Conservation (phyloP, 148 eudicot species). For the Camellia sinensis region DNA sequence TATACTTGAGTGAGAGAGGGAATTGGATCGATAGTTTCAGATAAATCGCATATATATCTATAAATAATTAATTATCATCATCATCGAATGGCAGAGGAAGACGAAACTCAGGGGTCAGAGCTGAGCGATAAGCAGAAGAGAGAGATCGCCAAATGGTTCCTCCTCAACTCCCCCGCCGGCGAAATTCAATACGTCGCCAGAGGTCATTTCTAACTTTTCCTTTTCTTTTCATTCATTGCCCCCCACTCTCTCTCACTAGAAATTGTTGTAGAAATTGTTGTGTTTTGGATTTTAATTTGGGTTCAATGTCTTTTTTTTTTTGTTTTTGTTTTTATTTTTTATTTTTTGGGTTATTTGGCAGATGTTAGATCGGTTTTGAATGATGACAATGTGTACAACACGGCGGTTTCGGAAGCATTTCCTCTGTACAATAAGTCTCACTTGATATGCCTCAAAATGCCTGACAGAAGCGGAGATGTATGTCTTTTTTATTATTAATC, state of each 20-base stretch:
- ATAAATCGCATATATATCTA: background rate
- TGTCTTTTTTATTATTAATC: constrained; percentile 9
- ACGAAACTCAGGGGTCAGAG: constrained; percentile 35
- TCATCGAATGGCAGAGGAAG: constrained; percentile 51
- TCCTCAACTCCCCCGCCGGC: constrained; percentile 88
- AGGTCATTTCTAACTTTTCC: constrained; percentile 36
- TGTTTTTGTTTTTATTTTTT: background rate
- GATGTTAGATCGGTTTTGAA: constrained; percentile 75
- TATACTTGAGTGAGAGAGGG: background rate
- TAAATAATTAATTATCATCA: background rate
- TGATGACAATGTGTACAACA: constrained; percentile 60
- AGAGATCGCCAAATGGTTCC: constrained; percentile 97
- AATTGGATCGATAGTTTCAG: background rate
- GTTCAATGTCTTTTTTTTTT: background rate
- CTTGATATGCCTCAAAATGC: constrained; percentile 69
- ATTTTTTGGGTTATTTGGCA: constrained; percentile 20
- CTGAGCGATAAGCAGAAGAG: constrained; percentile 61
- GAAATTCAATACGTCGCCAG: constrained; percentile 90
- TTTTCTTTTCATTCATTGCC: too few relatives aligned
- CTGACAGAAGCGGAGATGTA: constrained; percentile 80
- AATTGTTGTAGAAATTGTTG: too few relatives aligned
- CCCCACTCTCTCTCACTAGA: too few relatives aligned
- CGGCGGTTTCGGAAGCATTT: constrained; percentile 78
- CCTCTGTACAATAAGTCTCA: constrained; percentile 82
- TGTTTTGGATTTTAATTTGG: background rate